These are phyloP conservation scores for Scenedesmus sp. DNA, from an alignment of 163 green algal species.

Conservation along the genomic window DNA sequence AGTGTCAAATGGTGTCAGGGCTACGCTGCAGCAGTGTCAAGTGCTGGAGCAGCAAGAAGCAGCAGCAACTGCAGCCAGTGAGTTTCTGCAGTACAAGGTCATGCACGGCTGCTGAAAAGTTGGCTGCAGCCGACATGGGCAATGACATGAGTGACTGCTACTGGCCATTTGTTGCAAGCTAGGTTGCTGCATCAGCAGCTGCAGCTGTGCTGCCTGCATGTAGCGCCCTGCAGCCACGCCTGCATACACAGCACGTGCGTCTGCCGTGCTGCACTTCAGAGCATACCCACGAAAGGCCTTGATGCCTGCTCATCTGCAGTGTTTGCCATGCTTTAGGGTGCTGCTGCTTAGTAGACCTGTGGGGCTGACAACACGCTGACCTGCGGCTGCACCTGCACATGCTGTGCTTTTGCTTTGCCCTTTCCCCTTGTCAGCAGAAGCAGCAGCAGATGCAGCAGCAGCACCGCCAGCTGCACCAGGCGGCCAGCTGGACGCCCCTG, in stretches of 20 bases:
- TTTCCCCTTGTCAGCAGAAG: background rate
- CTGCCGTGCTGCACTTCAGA: too few species aligned
- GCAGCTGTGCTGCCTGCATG: constrained; percentile 9
- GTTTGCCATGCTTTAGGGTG: too few species aligned
- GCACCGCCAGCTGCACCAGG: background rate
- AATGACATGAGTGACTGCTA: background rate
- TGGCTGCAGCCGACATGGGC: too few species aligned
- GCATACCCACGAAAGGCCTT: too few species aligned
- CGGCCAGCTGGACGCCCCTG: background rate
- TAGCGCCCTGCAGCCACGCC: background rate
- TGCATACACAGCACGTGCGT: too few species aligned
- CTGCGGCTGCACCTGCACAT: background rate
- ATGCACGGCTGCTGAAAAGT: too few species aligned
- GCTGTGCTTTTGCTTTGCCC: background rate
- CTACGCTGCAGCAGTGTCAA: constrained; percentile 44
- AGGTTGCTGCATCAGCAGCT: background rate
- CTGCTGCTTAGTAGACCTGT: too few species aligned
- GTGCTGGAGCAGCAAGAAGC: constrained; percentile 38
- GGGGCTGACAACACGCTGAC: background rate
- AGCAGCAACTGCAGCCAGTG: constrained; percentile 20
- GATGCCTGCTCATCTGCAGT: too few species aligned
- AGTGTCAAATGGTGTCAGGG: constrained; percentile 1
- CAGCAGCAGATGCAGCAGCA: background rate
- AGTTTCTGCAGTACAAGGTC: background rate
- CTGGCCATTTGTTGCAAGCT: background rate